Percentiles rank a stretch among this genome's conserved stretches.
phyloP scores from a whole-genome alignment of 768 basidiomycete species.

The Suillus bovinus region DNA sequence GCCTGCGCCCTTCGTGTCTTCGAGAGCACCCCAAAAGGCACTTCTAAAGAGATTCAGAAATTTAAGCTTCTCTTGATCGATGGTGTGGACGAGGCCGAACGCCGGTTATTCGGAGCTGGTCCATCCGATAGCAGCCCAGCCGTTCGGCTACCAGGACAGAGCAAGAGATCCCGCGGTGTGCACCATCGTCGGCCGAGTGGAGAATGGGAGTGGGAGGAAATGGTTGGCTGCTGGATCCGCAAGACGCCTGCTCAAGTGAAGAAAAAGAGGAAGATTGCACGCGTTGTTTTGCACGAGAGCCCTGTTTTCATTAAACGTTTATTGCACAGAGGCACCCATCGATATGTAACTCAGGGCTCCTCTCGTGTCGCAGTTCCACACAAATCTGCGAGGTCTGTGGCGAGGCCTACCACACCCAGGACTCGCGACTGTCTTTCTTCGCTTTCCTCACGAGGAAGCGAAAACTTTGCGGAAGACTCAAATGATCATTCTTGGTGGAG shows the following conservation, averaged over 20 bases:
- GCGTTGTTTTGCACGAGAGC: slow-evolving; percentile 4
- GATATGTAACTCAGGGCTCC: not conserved
- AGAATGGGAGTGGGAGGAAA: slow-evolving; percentile 52
- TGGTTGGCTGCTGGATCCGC: slow-evolving; percentile 46
- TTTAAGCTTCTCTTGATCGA: slow-evolving; percentile 45
- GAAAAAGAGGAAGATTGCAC: slow-evolving; percentile 22
- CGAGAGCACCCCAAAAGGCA: slow-evolving; percentile 35
- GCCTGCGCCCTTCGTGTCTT: slow-evolving; percentile 48
- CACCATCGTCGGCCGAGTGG: slow-evolving; percentile 23
- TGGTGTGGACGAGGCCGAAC: slow-evolving; percentile 52
- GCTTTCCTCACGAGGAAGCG: slow-evolving; percentile 13
- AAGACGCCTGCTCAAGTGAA: slow-evolving; percentile 31
- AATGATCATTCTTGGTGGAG: slow-evolving; percentile 21
- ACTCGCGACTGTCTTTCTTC: slow-evolving; percentile 14
- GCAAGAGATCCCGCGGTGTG: slow-evolving; percentile 7
- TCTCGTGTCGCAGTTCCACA: not conserved
- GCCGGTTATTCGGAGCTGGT: slow-evolving; percentile 41
- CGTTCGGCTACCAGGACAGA: slow-evolving; percentile 12
- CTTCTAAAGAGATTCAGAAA: slow-evolving; percentile 27
- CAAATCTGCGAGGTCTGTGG: not conserved
- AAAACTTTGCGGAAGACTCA: slow-evolving; percentile 18
- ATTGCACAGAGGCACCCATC: slow-evolving; percentile 2
- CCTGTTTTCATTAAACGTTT: slow-evolving; percentile 1
- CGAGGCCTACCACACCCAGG: slow-evolving; percentile 7
- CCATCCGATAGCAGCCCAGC: slow-evolving; percentile 17